Percentiles rank a stretch among this genome's conserved stretches.
These are phyloP conservation scores for Chytridiales sp. DNA, from an alignment of 371 early-diverging fungal species.

Conservation along the genomic window DNA sequence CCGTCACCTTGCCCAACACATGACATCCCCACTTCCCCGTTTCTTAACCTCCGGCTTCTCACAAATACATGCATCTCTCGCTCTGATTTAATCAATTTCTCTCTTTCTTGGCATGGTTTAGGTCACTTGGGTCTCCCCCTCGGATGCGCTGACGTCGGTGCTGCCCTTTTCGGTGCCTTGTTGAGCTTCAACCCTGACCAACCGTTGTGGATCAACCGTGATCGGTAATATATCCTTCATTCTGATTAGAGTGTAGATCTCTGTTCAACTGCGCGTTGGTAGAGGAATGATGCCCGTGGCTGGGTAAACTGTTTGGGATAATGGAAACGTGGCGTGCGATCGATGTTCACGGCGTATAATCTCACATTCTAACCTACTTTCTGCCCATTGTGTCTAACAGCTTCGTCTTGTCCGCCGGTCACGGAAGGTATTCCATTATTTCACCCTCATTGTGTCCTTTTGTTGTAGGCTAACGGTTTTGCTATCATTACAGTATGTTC, in stretches of 20 bases:
- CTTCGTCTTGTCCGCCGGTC: constrained; percentile 99
- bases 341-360: too few species aligned
- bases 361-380: not conserved
- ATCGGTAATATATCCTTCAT: constrained; percentile 58
- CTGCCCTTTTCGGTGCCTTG: constrained; percentile 84
- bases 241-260: not conserved
- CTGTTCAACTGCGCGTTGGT: not conserved
- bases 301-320: too few species aligned
- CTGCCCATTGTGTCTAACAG: not conserved
- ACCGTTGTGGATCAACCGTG: constrained; percentile 88
- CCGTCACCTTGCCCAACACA: too few species aligned
- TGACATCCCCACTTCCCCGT: too few species aligned
- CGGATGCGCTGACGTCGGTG: constrained; percentile 95
- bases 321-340: constrained; percentile 1
- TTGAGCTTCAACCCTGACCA: constrained; percentile 84
- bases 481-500: constrained; percentile 24
- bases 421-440: constrained; percentile 56
- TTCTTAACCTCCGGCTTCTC: too few species aligned
- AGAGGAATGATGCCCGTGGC: not conserved
- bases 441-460: constrained; percentile 66
- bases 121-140: constrained; percentile 99
- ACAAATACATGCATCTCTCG: too few species aligned
- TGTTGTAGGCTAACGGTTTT: not conserved
- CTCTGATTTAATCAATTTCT: too few species aligned
- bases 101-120: too few species aligned